Percentiles rank a stretch among this genome's conserved stretches.
Evolutionary conservation across 768 basidiomycete genomes (phyloP).

Genomic region (Kwoniella dendrophila): DNA sequence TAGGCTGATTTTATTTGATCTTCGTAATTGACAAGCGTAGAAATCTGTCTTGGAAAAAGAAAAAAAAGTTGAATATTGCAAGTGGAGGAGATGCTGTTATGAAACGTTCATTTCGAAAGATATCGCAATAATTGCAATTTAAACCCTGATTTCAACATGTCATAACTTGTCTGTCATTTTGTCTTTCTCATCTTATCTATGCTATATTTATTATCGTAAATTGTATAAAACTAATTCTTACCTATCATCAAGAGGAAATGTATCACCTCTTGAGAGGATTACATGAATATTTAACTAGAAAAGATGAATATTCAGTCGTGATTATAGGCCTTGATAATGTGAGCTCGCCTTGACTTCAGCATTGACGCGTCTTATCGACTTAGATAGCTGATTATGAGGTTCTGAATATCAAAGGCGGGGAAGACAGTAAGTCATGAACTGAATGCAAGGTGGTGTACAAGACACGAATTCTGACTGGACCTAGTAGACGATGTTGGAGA

Average conservation of each 20-base stretch:
- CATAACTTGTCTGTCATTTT: not conserved
- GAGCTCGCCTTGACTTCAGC: slow-evolving; percentile 20
- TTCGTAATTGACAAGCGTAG: not conserved
- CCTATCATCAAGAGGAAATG: too few relatives aligned
- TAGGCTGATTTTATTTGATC: not conserved
- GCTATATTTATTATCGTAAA: not conserved
- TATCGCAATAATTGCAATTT: slow-evolving; percentile 5
- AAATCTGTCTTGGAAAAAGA: not conserved
- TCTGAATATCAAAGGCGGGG: slow-evolving; percentile 48
- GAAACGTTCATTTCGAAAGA: slow-evolving; percentile 2
- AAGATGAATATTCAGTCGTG: slow-evolving; percentile 85
- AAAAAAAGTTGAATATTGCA: slow-evolving; percentile 1
- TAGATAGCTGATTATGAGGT: slow-evolving; percentile 56
- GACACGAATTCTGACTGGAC: not conserved
- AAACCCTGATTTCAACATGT: not conserved
- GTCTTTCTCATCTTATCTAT: not conserved
- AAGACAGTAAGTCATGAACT: slow-evolving; percentile 42
- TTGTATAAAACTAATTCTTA: not conserved
- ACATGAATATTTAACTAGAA: slow-evolving; percentile 82
- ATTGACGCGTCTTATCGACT: slow-evolving; percentile 57
- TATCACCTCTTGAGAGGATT: slow-evolving; percentile 92
- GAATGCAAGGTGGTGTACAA: not conserved
- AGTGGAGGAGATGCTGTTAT: not conserved
- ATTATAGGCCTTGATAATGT: slow-evolving; percentile 70
- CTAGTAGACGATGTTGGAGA: slow-evolving; percentile 78